Evolutionary conservation across 2,329 filamentous ascomycete genomes (phyloP), one percentile per base, ranked within the genome.

Genomic region (Pseudogymnoascus sp.): DNA sequence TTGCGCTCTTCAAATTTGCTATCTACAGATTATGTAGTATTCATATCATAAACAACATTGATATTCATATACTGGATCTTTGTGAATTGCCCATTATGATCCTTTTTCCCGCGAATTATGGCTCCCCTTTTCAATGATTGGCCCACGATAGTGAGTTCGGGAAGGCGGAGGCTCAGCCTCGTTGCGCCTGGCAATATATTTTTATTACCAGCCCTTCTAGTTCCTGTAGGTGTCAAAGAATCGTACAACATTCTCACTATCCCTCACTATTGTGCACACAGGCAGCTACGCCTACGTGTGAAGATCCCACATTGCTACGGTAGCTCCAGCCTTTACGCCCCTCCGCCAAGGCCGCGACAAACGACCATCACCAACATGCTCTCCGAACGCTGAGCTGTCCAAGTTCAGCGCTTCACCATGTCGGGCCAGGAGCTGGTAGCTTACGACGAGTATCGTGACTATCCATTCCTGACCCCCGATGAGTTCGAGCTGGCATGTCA

Each of bases 401-500:
- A 60, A 23, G 38, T 42, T 25, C 21, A 18, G 38, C 59, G 16
- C 38, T 25, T 42, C 34, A 60, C 23, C 21, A 60, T 60, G 59
- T 40, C 59, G 34, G 38, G 59, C 59, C 59, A 60, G 34, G 59
- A 38, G 36, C 34, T 60, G 16, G 59, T 60, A 40, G 36, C 59
- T 16, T 60, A 60, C 36, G 64, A 76, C 42, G 68, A 72, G n/a
- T 73, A 71, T 64, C 65, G 66, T 16, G 69, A 79, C 60, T 91
- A 87, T 70, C 88, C 88, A 5, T 83, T 82, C 64, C 79, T 91
- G 28, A 82, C 76, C 9, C 70, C 75, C 9, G 80, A 84, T 42
- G 87, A 90, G 70, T 91, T 91, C 67, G 75, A 82, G 62, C 80
- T 85, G 70, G 83, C 81, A 62, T 90, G 88, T 73, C 83, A 87